Conservation (phyloP, 345 rosid species). For the Camelina neglecta region DNA sequence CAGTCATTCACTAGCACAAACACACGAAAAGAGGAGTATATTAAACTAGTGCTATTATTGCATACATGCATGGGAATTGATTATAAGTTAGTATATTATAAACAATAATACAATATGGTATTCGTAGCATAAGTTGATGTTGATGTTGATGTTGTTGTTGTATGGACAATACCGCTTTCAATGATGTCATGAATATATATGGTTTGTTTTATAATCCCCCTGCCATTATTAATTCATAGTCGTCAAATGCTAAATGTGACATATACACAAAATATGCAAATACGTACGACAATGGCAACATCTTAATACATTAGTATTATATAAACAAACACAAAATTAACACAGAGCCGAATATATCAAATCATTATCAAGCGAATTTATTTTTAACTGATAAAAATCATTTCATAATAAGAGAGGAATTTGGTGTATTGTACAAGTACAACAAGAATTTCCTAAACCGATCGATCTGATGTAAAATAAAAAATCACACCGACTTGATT, state of each 20-base stretch:
- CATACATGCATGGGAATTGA: slow-evolving; percentile 26
- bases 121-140: background rate
- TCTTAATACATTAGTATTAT: background rate
- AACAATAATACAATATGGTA: background rate
- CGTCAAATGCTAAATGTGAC: slow-evolving; percentile 7
- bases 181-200: slow-evolving; percentile 1
- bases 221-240: background rate
- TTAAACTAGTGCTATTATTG: slow-evolving; percentile 26
- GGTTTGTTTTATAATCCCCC: slow-evolving; percentile 4
- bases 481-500: background rate
- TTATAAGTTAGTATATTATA: background rate
- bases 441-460: background rate
- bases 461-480: background rate
- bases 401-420: background rate
- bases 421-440: background rate
- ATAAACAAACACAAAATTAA: background rate
- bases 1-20: slow-evolving; percentile 25
- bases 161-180: slow-evolving; percentile 18
- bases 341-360: background rate
- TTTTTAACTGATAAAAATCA: background rate
- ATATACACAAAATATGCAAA: background rate
- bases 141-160: background rate
- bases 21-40: slow-evolving; percentile 7
- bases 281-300: slow-evolving; percentile 2
- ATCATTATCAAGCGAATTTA: background rate